phyloP scores from a whole-genome alignment of 2,329 filamentous ascomycete species.

The Xylariaceae sp. region DNA sequence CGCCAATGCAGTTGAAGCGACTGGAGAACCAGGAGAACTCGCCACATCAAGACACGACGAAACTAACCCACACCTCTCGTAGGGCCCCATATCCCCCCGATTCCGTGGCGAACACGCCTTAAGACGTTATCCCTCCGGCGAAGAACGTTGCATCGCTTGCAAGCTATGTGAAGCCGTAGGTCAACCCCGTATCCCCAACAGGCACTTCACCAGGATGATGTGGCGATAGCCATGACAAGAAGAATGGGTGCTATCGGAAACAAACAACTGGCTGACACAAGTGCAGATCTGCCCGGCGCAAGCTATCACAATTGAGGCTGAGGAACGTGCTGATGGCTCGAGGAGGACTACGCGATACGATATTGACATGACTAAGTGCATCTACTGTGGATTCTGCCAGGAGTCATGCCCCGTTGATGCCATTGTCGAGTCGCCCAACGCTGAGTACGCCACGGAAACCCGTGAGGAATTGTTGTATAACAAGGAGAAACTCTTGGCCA shows the following conservation, averaged over 20 bases:
- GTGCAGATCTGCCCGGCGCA: conserved; percentile 85
- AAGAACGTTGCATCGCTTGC: conserved; percentile 99
- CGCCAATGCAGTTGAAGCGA: not conserved
- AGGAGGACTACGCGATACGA: conserved; percentile 95
- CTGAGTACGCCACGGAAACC: conserved; percentile 59
- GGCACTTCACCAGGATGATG: too few relatives aligned
- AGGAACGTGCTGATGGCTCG: conserved; percentile 93
- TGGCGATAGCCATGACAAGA: too few relatives aligned
- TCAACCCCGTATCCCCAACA: conserved; percentile 5
- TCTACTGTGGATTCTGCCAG: conserved; percentile 99
- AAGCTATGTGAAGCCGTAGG: conserved; percentile 90
- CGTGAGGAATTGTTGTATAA: conserved; percentile 96
- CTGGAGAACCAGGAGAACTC: not conserved
- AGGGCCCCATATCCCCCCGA: conserved; percentile 91
- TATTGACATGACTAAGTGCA: conserved; percentile 99
- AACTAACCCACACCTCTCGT: conserved; percentile 21
- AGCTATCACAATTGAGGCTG: conserved; percentile 98
- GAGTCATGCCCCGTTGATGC: conserved; percentile 98
- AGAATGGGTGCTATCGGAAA: too few relatives aligned
- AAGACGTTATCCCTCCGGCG: conserved; percentile 90
- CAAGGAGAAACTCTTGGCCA: conserved; percentile 86
- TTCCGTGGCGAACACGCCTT: conserved; percentile 98
- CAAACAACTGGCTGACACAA: not conserved
- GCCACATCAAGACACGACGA: not conserved
- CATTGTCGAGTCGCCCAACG: conserved; percentile 61